phyloP scores from a whole-genome alignment of 352 stramenopile genomes.

The Pythium sp. region DNA sequence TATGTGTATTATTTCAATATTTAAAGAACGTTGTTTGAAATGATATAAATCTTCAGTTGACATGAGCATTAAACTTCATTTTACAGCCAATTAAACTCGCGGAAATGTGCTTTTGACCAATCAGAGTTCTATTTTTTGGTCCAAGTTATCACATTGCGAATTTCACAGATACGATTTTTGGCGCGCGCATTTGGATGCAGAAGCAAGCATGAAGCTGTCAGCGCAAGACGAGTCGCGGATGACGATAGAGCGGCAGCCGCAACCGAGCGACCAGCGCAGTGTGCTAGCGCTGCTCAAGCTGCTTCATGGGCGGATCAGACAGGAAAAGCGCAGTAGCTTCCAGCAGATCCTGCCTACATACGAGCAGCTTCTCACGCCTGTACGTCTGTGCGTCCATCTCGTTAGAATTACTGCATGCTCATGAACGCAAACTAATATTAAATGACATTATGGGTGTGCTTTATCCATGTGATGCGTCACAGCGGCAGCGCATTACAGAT shows the following conservation, averaged over 20 bases:
- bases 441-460: neutral
- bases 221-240: conserved; percentile 1
- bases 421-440: neutral
- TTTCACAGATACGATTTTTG: neutral
- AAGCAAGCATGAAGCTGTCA: neutral
- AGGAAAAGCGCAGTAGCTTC: conserved; percentile 24
- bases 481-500: conserved; percentile 4
- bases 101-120: neutral
- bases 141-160: no score
- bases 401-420: neutral
- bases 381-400: conserved; percentile 21
- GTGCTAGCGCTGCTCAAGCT: conserved; percentile 42
- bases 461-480: neutral
- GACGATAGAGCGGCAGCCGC: neutral
- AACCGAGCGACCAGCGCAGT: conserved; percentile 8
- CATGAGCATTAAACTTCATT: neutral
- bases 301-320: conserved; percentile 31
- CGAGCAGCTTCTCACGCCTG: conserved; percentile 48
- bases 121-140: neutral
- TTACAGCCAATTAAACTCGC: neutral
- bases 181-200: neutral
- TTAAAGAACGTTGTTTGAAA: neutral
- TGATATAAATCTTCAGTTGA: neutral
- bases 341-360: conserved; percentile 35
- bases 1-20: no score